phyloP scores from a whole-genome alignment of 1,284 basidiomycete species.

The Schizophyllum commune region DNA sequence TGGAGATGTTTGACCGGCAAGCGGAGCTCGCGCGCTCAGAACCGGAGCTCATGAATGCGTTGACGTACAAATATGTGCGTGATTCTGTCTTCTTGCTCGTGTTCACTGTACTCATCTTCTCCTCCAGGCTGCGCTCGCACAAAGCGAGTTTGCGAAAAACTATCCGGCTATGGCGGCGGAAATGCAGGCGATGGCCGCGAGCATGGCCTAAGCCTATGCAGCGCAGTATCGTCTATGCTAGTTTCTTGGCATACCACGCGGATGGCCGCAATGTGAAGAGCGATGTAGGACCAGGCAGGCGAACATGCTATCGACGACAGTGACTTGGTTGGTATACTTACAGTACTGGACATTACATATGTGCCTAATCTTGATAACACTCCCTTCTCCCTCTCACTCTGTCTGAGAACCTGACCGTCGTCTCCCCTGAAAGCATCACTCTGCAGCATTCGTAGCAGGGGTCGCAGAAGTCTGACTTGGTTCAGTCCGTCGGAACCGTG shows the following conservation, averaged over 20 bases:
- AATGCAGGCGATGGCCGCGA: constrained; percentile 44
- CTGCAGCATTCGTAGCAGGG: no score
- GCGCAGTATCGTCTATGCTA: not conserved
- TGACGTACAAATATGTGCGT: constrained; percentile 81
- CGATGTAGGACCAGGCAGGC: not conserved
- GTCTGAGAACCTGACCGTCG: no score
- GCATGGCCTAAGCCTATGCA: not conserved
- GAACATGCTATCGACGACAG: not conserved
- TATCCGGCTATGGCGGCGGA: constrained; percentile 79
- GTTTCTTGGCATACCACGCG: no score
- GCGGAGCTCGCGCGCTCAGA: constrained; percentile 87
- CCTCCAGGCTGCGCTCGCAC: constrained; percentile 67
- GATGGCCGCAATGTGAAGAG: no score
- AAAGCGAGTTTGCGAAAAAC: constrained; percentile 73
- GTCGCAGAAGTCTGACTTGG: no score
- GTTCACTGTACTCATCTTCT: constrained; percentile 4
- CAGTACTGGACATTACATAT: not conserved
- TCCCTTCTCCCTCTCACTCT: not conserved
- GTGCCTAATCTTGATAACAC: not conserved
- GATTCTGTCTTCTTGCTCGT: constrained; percentile 4
- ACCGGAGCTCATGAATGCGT: constrained; percentile 81
- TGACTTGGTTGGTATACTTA: not conserved
- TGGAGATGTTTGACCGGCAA: constrained; percentile 83
- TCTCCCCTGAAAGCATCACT: no score
- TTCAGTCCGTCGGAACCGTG: no score